Conservation (phyloP, 1,139 yeast species). For the Zygoascus hellenicus region DNA sequence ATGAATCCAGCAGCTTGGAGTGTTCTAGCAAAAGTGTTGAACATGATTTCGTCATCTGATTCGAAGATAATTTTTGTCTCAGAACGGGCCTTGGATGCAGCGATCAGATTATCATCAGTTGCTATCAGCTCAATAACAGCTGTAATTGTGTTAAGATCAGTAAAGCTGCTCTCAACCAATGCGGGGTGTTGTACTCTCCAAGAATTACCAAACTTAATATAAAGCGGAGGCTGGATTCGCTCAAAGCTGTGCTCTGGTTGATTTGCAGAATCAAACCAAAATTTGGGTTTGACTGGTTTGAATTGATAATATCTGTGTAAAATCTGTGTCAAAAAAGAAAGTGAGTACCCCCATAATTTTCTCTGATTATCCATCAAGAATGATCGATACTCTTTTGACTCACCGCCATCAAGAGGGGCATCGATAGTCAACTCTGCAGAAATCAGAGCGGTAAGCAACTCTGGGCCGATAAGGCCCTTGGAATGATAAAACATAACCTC, state of each 20-base stretch:
- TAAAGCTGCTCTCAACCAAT: constrained; percentile 5
- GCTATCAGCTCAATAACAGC: constrained; percentile 6
- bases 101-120: constrained; percentile 8
- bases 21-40: constrained; percentile 53
- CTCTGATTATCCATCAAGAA: constrained; percentile 45
- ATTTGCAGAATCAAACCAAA: constrained; percentile 49
- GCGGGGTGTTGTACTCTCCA: constrained; percentile 20
- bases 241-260: constrained; percentile 16
- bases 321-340: constrained; percentile 64
- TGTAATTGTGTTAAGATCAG: background rate
- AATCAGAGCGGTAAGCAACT: constrained; percentile 60
- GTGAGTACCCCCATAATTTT: constrained; percentile 51
- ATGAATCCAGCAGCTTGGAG: constrained; percentile 54
- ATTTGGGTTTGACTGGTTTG: constrained; percentile 44
- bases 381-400: constrained; percentile 50
- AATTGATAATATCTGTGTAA: constrained; percentile 83
- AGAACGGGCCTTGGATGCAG: constrained; percentile 4
- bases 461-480: constrained; percentile 65
- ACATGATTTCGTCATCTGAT: constrained; percentile 50
- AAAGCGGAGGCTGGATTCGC: constrained; percentile 21
- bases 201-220: constrained; percentile 16
- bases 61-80: constrained; percentile 26
- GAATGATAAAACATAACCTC: constrained; percentile 80
- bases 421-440: constrained; percentile 60
- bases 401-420: constrained; percentile 66